These are phyloP conservation scores for Talaromyces liani DNA, from an alignment of 495 filamentous ascomycete species.

Conservation along the genomic window DNA sequence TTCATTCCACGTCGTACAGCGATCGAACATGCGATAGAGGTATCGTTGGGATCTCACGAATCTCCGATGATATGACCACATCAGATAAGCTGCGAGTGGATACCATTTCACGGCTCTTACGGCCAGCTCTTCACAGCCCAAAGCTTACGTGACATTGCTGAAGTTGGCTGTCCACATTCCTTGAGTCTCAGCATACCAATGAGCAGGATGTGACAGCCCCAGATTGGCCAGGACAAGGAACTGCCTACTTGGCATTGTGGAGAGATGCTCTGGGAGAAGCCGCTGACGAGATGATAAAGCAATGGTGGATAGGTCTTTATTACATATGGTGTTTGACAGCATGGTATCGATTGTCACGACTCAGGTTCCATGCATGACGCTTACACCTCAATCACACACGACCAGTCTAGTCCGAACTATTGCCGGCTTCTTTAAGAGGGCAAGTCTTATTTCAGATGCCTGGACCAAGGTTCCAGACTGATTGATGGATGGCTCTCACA, in stretches of 20 bases:
- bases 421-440: not conserved
- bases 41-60: not conserved
- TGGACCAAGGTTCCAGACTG: not conserved
- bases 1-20: not conserved
- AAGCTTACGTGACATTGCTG: not conserved
- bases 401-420: not conserved
- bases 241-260: not conserved
- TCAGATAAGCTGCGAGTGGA: not conserved
- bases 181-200: not conserved
- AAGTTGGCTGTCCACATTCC: conserved; percentile 1
- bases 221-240: not conserved
- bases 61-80: not conserved
- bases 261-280: not conserved
- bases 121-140: not conserved
- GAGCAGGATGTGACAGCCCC: not conserved
- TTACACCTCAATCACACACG: conserved; percentile 1
- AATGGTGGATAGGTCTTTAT: not conserved
- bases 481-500: not conserved
- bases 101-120: not conserved
- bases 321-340: not conserved
- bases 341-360: not conserved
- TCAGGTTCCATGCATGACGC: not conserved
- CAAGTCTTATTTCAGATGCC: not conserved
- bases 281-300: not conserved
- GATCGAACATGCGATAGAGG: not conserved